Evolutionary conservation across 148 eudicot species (phyloP).

Genomic region (Bassia scoparia): DNA sequence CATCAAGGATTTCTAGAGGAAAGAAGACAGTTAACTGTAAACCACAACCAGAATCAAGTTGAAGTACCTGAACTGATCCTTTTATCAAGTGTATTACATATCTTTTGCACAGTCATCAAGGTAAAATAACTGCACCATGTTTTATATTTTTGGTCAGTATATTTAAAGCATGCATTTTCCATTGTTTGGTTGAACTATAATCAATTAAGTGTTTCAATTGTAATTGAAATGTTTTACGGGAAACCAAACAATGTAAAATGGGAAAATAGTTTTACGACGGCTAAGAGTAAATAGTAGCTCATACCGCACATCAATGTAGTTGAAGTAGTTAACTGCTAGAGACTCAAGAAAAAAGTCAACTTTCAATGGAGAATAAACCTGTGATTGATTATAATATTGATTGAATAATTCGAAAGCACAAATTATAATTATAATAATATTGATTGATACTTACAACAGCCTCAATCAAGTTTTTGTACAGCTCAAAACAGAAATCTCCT

Average conservation of each 20-base stretch:
- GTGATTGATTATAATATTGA: conserved; percentile 5
- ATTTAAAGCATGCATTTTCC: no score
- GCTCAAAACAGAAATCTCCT: conserved; percentile 62
- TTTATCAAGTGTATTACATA: conserved; percentile 44
- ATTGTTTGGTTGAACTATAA: no score
- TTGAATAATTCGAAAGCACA: neutral
- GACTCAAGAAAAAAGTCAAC: conserved; percentile 52
- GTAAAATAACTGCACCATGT: conserved; percentile 52
- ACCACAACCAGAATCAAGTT: neutral
- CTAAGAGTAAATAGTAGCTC: no score
- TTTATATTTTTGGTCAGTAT: no score
- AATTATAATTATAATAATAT: neutral
- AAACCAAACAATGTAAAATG: no score
- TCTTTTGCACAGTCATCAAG: conserved; percentile 55
- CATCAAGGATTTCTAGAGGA: neutral
- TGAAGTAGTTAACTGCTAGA: conserved; percentile 61
- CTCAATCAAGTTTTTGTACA: conserved; percentile 59
- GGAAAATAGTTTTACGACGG: no score
- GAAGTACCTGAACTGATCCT: conserved; percentile 40
- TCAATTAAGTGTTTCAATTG: no score
- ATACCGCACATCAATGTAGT: conserved; percentile 83
- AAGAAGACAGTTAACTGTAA: neutral
- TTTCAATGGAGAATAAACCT: conserved; percentile 49
- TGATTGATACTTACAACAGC: conserved; percentile 48
- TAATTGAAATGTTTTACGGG: no score